These are phyloP conservation scores for Leersia perrieri DNA, from an alignment of 176 grass and related monocot genomes.

Conservation along the genomic window DNA sequence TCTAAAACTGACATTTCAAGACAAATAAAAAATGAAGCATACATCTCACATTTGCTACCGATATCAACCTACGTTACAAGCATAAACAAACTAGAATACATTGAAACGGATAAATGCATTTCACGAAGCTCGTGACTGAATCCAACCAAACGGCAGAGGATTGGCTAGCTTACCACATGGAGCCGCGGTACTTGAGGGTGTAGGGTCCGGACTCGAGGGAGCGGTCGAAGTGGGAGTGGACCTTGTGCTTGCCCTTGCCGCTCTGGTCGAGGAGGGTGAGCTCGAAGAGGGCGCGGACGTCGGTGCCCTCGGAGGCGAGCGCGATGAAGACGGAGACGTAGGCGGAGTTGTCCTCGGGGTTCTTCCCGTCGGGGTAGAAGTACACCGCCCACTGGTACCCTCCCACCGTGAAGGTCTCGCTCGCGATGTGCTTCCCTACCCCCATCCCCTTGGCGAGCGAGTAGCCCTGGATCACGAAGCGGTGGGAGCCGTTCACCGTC, in stretches of 20 bases:
- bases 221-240: slow-evolving; percentile 84
- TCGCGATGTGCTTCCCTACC: slow-evolving; percentile 63
- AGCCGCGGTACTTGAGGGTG: slow-evolving; percentile 85
- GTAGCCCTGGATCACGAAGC: slow-evolving; percentile 66
- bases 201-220: slow-evolving; percentile 77
- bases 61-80: background rate
- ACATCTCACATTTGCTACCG: too few species aligned
- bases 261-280: slow-evolving; percentile 77
- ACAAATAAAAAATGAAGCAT: background rate
- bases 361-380: slow-evolving; percentile 82
- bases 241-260: slow-evolving; percentile 81
- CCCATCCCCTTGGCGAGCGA: slow-evolving; percentile 70
- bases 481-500: slow-evolving; percentile 70
- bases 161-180: slow-evolving; percentile 89
- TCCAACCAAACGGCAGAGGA: background rate
- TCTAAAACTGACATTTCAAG: background rate
- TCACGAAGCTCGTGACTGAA: background rate
- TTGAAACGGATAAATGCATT: background rate
- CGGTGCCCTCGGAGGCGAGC: slow-evolving; percentile 60
- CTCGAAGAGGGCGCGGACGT: slow-evolving; percentile 68
- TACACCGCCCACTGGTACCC: slow-evolving; percentile 76
- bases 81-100: background rate
- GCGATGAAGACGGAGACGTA: slow-evolving; percentile 76
- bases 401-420: slow-evolving; percentile 53
- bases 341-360: slow-evolving; percentile 58